Base-by-base conservation (phyloP, 2,329 filamentous ascomycete species). In the Camillea tinctor region DNA sequence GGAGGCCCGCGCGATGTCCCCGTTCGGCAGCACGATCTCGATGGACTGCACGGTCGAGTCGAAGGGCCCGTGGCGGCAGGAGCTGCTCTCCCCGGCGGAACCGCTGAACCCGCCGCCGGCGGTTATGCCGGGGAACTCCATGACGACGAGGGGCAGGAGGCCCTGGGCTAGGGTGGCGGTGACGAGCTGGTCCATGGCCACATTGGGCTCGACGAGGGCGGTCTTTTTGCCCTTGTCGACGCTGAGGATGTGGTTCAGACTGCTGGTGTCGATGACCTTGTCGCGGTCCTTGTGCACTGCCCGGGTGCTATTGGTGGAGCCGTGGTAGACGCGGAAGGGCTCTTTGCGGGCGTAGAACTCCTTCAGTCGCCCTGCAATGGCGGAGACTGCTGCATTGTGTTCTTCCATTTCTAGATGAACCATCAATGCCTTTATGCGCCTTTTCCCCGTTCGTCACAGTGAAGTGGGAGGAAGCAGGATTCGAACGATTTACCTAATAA, bases 291-390 rank as follows among this genome's bases (percentile, higher is more conserved):
- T 79, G 20, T 78, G 75, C 7, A 80, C 80, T 23, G 82, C 81
- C 7, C 90, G 86, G 44, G 90, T 93, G 74, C 86, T 91, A 76
- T 91, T 92, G 23, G 90, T 92, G 0, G 88, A 87, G 62, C 90
- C 90, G 75, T 93, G 90, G 67, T 87, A 90, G 70, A 93, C 88
- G n/a, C 89, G 83, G 74, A 91, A 93, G 2, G 88, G 84, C 69
- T 78, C 73, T 60, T 76, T 72, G 7, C 67, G 71, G 2, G 73
- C 68, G 56, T 80, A 71, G 65, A 84, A 84, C 4, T 77, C 68
- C 60, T 73, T 73, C 30, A 84, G 75, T 21, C 77, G 74, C 30
- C 72, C 68, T 0, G 81, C 75, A 52, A 84, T 77, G 56, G 70
- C 67, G 19, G 71, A 62, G n/a, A 84, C 80, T 8, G 76, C 74